These are phyloP conservation scores for Diphasiastrum complanatum DNA, from an alignment of 83 land plant genomes.

Conservation along the genomic window DNA sequence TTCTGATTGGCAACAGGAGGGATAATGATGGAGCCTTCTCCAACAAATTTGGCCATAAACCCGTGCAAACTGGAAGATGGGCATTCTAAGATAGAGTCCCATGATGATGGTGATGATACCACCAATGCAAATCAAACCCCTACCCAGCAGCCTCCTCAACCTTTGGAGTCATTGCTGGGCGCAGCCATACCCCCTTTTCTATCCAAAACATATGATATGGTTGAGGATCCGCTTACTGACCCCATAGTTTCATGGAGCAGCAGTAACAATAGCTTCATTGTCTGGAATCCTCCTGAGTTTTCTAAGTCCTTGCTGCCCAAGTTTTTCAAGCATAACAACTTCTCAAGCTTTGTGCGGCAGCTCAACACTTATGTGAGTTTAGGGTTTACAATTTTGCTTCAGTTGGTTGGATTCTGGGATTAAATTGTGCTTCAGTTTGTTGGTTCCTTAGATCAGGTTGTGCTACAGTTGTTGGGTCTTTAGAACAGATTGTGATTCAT, in stretches of 20 bases:
- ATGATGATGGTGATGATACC: too few relatives aligned
- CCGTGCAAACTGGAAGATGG: too few relatives aligned
- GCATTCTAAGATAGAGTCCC: too few relatives aligned
- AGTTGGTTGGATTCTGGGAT: neutral
- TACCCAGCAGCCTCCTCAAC: too few relatives aligned
- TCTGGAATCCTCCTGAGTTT: conserved; percentile 7
- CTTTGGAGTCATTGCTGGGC: too few relatives aligned
- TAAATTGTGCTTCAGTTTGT: neutral
- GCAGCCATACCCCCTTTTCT: conserved; percentile 15
- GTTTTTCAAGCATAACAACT: conserved; percentile 17
- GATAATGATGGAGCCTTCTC: too few relatives aligned
- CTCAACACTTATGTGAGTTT: conserved; percentile 16
- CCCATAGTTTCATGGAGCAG: conserved; percentile 9
- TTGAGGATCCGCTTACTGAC: conserved; percentile 8
- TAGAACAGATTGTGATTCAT: neutral
- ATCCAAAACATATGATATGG: conserved; percentile 8
- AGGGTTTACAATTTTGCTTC: neutral
- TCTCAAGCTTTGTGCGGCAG: conserved; percentile 15
- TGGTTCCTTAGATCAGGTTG: neutral
- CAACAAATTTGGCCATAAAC: too few relatives aligned
- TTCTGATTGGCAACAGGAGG: too few relatives aligned
- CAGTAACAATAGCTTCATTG: conserved; percentile 3
- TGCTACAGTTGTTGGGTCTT: too few relatives aligned
- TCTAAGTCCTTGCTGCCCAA: conserved; percentile 1
- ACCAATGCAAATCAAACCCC: too few relatives aligned